These are phyloP conservation scores for Centella asiatica DNA, from an alignment of 129 eudicot genomes.

Conservation along the genomic window DNA sequence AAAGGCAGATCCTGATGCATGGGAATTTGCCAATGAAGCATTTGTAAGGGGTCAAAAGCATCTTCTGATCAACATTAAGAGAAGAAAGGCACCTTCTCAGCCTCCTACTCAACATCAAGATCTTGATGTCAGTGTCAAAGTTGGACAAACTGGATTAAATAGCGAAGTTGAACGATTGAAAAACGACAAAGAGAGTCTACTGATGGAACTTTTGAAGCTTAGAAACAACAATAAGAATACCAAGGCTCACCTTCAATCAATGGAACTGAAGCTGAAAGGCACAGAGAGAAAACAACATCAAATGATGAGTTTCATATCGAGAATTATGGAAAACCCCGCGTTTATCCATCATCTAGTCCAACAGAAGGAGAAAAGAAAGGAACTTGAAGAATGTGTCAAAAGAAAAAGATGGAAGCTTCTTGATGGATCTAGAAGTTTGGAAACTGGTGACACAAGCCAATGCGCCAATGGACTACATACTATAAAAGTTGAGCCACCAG, in stretches of 20 bases:
- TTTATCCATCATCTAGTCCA: conserved; percentile 53
- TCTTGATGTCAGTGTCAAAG: conserved; percentile 29
- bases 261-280: conserved; percentile 63
- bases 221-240: conserved; percentile 67
- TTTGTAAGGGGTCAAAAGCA: conserved; percentile 66
- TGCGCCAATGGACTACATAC: not conserved
- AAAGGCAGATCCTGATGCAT: conserved; percentile 80
- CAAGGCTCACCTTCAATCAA: conserved; percentile 50
- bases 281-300: conserved; percentile 79
- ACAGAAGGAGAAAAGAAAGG: conserved; percentile 40
- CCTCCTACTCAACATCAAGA: conserved; percentile 24
- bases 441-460: conserved; percentile 21
- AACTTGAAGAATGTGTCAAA: conserved; percentile 41
- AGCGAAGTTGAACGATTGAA: conserved; percentile 49
- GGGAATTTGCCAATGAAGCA: conserved; percentile 91
- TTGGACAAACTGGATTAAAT: conserved; percentile 39
- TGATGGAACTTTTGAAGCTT: conserved; percentile 72
- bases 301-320: conserved; percentile 89
- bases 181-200: conserved; percentile 47
- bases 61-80: conserved; percentile 54
- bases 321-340: conserved; percentile 74
- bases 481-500: conserved; percentile 56
- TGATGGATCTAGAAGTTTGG: conserved; percentile 25
- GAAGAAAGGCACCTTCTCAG: conserved; percentile 49
- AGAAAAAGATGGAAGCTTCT: conserved; percentile 57